phyloP scores from a whole-genome alignment of 2,329 filamentous ascomycete genomes.

The Monosporascus sp. region DNA sequence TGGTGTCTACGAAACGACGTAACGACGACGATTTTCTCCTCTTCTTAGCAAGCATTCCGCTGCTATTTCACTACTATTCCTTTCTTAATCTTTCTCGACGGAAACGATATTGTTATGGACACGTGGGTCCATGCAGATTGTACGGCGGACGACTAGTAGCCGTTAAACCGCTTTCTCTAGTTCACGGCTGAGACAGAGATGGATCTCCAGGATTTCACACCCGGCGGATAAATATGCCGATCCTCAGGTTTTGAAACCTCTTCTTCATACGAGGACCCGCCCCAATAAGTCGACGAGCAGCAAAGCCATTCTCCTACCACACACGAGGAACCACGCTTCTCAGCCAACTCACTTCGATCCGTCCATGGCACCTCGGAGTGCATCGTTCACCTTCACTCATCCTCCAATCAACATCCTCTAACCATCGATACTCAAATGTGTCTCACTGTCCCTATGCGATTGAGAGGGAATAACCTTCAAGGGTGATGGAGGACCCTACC shows the following conservation, averaged over 20 bases:
- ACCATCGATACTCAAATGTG: neutral
- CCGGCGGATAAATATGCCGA: neutral
- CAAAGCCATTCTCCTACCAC: neutral
- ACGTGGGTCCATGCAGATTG: conserved; percentile 15
- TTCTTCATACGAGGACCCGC: neutral
- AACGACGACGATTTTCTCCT: conserved; percentile 29
- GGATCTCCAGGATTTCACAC: neutral
- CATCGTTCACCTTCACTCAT: neutral
- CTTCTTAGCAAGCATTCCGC: conserved; percentile 20
- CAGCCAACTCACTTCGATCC: neutral
- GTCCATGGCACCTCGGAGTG: neutral
- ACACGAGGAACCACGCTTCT: neutral
- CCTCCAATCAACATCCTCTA: neutral
- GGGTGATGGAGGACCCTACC: neutral
- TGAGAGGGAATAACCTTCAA: neutral
- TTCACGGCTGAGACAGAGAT: neutral
- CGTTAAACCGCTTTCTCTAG: neutral
- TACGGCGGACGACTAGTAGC: conserved; percentile 10
- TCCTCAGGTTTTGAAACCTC: neutral
- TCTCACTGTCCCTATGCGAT: neutral
- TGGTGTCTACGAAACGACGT: conserved; percentile 41
- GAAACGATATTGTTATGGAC: conserved; percentile 17
- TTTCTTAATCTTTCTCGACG: conserved; percentile 22
- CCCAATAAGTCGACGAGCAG: too few species aligned
- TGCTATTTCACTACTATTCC: conserved; percentile 17